These are phyloP conservation scores for Galeopsis tetrahit DNA, from an alignment of 257 asterid genomes.

Conservation along the genomic window DNA sequence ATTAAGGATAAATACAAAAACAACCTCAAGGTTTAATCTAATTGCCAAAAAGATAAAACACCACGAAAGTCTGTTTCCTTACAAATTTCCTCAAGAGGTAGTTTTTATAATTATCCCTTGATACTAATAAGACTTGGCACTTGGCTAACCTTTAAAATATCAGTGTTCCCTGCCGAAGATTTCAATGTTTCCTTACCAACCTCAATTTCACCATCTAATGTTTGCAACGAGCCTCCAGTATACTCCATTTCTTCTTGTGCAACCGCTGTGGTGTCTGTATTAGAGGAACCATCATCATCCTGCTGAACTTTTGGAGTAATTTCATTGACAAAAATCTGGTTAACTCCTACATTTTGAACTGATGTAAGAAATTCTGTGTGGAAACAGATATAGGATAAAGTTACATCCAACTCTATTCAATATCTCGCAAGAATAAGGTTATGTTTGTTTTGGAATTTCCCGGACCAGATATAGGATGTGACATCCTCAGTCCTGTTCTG, in stretches of 20 bases:
- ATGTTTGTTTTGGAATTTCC: too few relatives aligned
- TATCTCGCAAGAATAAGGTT: too few relatives aligned
- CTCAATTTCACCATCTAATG: slow-evolving; percentile 29
- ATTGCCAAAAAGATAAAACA: background rate
- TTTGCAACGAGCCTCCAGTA: slow-evolving; percentile 15
- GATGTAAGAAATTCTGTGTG: too few relatives aligned
- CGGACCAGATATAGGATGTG: too few relatives aligned
- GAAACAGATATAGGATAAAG: too few relatives aligned
- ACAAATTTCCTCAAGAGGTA: background rate
- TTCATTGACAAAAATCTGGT: slow-evolving; percentile 42
- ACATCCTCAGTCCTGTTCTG: too few relatives aligned
- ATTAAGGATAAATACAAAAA: background rate
- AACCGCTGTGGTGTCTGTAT: slow-evolving; percentile 31
- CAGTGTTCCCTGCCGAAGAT: slow-evolving; percentile 60
- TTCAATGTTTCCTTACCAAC: slow-evolving; percentile 33
- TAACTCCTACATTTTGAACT: background rate
- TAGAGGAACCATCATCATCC: slow-evolving; percentile 25
- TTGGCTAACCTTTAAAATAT: slow-evolving; percentile 64
- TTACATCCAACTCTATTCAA: too few relatives aligned
- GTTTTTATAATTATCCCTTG: background rate
- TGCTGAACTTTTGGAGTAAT: slow-evolving; percentile 28
- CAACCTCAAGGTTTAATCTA: background rate
- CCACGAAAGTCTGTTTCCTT: background rate
- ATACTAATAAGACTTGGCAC: background rate
- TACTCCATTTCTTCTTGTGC: slow-evolving; percentile 21